Evolutionary conservation across 2,329 filamentous ascomycete species (phyloP), one percentile per base, ranked within the genome.

Genomic region (Verticillium isaacii): DNA sequence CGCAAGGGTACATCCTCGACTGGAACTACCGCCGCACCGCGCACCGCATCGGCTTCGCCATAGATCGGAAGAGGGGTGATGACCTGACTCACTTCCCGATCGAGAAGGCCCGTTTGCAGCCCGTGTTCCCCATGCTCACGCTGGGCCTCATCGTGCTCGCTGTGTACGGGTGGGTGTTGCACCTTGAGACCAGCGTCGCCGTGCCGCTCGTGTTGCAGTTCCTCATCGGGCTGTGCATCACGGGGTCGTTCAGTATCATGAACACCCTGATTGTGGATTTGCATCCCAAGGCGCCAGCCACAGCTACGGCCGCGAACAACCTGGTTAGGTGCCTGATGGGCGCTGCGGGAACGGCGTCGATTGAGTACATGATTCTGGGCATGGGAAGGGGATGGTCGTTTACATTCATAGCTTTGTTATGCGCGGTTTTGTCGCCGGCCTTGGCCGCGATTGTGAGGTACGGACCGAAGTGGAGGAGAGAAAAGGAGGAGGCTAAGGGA

Each of bases 11-110:
- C 65, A 69, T 85, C 6, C 75, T 84, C 57, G 83, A 86, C 72
- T 87, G 85, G 80, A 93, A 93, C 72, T 96, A 91, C 72, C 81
- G 86, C 7, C 84, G 89, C 45, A 82, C 87, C 56, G 89, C 90
- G 1, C 80, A 77, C 57, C 80, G 81, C 36, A 77, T 88, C 17
- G 86, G 86, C 6, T 78, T 92, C 62, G 75, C 78, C 2, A 83
- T 92, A 65, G 83, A 85, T 64, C 81, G 78, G 62, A 86, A 84
- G 65, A 84, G 85, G 11, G 81, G 82, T 23, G 78, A 81, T 63
- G 78, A 85, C 66, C 72, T 85, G 56, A 70, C 71, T 6, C 74
- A 76, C 23, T 86, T 85, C 60, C 84, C 84, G 8, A 82, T 86
- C 56, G 84, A 86, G 67, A 75, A 74, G 36, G 83, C 81, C 0